Percentiles rank a stretch among this genome's conserved stretches.
Evolutionary conservation across 2,329 filamentous ascomycete genomes (phyloP).

Genomic region (Colletotrichum theobromicola): DNA sequence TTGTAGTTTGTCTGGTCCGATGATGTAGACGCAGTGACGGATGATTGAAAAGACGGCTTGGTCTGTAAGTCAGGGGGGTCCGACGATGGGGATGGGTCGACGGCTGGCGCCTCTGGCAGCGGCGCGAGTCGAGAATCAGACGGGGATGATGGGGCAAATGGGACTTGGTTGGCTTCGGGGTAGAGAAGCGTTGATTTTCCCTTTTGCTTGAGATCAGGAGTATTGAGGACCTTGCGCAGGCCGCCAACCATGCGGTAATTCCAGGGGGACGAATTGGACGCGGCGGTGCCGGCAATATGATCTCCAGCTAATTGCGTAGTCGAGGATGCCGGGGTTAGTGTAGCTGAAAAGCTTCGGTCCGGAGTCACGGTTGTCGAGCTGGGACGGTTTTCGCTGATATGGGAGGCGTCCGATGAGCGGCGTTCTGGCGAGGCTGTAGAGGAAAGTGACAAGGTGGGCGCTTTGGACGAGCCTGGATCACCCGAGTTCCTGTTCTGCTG

Average conservation of each 20-base stretch:
- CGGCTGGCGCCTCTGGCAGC: constrained; percentile 30
- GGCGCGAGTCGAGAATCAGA: constrained; percentile 33
- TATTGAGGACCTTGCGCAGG: constrained; percentile 56
- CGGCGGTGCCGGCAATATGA: constrained; percentile 24
- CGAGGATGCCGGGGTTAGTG: constrained; percentile 35
- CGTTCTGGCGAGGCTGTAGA: constrained; percentile 56
- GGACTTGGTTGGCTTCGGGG: neutral
- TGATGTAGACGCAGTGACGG: constrained; percentile 44
- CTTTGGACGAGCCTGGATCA: constrained; percentile 34
- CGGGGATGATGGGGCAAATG: constrained; percentile 22
- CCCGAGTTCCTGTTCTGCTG: neutral
- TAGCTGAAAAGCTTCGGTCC: constrained; percentile 47
- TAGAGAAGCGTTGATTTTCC: constrained; percentile 27
- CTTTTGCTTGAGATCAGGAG: constrained; percentile 48
- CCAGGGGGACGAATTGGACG: constrained; percentile 46
- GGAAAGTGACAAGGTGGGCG: constrained; percentile 49
- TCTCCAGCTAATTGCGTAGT: constrained; percentile 40
- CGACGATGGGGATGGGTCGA: neutral
- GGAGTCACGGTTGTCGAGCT: constrained; percentile 53
- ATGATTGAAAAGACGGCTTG: constrained; percentile 31
- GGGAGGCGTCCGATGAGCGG: constrained; percentile 46
- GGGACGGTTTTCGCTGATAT: constrained; percentile 50
- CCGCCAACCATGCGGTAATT: constrained; percentile 61
- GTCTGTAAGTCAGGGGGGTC: constrained; percentile 15
- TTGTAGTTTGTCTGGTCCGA: constrained; percentile 63